phyloP scores from a whole-genome alignment of 2,329 filamentous ascomycete species.

The Magnaporthales sp. region DNA sequence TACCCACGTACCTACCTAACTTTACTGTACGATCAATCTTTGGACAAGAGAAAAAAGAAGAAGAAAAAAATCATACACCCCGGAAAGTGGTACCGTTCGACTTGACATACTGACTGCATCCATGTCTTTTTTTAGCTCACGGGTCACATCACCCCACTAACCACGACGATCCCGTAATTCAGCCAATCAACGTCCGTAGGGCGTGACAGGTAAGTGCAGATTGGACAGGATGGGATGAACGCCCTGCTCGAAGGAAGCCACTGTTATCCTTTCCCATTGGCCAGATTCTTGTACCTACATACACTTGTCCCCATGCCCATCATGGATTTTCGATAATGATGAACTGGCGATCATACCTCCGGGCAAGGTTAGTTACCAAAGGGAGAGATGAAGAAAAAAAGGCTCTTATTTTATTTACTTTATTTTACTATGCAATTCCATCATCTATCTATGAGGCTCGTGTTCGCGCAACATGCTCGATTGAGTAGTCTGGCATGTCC shows the following conservation, averaged over 20 bases:
- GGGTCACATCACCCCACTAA: neutral
- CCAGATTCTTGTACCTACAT: neutral
- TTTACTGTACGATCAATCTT: too few species aligned
- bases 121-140: neutral
- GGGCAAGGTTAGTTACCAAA: neutral
- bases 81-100: too few species aligned
- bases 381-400: neutral
- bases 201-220: neutral
- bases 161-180: neutral
- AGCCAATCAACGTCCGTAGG: neutral
- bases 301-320: neutral
- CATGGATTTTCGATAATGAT: neutral
- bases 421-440: neutral
- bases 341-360: neutral
- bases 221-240: neutral
- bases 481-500: neutral
- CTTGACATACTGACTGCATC: neutral
- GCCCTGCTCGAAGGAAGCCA: neutral
- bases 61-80: neutral
- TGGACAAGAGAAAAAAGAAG: neutral
- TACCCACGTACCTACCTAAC: too few species aligned
- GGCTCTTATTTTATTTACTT: neutral
- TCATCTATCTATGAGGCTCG: neutral
- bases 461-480: neutral
- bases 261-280: neutral